phyloP scores from a whole-genome alignment of 1,284 basidiomycete genomes.

The Agroathelia rolfsii region DNA sequence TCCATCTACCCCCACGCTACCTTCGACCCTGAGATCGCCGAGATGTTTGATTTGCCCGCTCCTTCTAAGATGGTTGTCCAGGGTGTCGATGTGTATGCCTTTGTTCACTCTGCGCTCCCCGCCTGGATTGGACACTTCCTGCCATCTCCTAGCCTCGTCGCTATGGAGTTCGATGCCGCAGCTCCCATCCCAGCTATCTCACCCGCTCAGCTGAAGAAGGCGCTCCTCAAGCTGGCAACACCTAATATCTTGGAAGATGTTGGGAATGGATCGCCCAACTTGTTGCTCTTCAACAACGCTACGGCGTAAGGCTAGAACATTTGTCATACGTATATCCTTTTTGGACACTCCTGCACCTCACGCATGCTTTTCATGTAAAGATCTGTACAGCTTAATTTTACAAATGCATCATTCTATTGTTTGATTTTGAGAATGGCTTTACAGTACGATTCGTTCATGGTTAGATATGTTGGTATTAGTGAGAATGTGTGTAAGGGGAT shows the following conservation, averaged over 20 bases:
- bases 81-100: conserved; percentile 33
- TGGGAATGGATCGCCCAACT: conserved; percentile 53
- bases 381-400: no score
- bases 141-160: conserved; percentile 43
- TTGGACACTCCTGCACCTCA: no score
- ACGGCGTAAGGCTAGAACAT: conserved; percentile 28
- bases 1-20: conserved; percentile 62
- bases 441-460: no score
- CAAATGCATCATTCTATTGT: no score
- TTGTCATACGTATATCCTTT: no score
- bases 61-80: conserved; percentile 17
- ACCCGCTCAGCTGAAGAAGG: conserved; percentile 67
- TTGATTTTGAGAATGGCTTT: no score
- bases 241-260: conserved; percentile 40
- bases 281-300: conserved; percentile 80
- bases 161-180: conserved; percentile 31
- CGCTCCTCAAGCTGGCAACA: conserved; percentile 55
- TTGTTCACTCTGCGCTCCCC: conserved; percentile 48
- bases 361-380: no score
- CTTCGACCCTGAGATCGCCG: conserved; percentile 38
- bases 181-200: conserved; percentile 39
- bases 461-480: no score
- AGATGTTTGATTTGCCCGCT: conserved; percentile 13
- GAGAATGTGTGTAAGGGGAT: no score
- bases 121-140: conserved; percentile 49